Evolutionary conservation across 2,329 filamentous ascomycete species (phyloP), one percentile per base, ranked within the genome.

Genomic region (Neofusicoccum parvum): DNA sequence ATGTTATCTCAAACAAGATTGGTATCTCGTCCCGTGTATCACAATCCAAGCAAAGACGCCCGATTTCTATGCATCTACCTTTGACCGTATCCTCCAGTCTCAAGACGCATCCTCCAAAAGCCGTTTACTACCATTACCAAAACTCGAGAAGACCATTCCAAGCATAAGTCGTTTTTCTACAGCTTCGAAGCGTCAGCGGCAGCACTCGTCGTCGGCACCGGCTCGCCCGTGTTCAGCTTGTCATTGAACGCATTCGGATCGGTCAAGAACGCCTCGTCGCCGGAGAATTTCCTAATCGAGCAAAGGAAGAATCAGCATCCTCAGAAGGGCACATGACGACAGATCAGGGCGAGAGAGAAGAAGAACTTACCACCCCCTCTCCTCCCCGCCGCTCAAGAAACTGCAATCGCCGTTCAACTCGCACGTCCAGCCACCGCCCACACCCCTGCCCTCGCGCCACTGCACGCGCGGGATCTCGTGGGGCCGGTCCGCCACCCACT

Each of bases 381-480:
- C 94, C 72, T 91, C 90, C 7, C 94, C 94, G 64, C 86, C 85
- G 63, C 83, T 87, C 70, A 98, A 81, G 78, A 94, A 96, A 67
- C 86, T 89, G 73, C 93, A 97, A 76, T 97, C 92, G 15, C 92
- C 92, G 79, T 97, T 94, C 62, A 86, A 75, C 67, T 87, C 85
- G 74, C 92, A 94, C 46, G 87, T 84, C 94, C 94, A 99, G 34
- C 90, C 90, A 43, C 92, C 92, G 32, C 84, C 82, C 45, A 94
- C 85, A 20, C 90, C 90, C 23, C 79, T 82, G 0, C 85, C 86
- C 67, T 77, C 79, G 69, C 79, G 83, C 89, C 89, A 92, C 5
- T 78, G 73, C 17, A 83, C 68, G 66, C 73, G 72, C 1, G 78
- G 83, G 56, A 81, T 78, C 20, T 73, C 68, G 17, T 79, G 75